Conservation (phyloP, 2,329 filamentous ascomycete species). For the Achaetomium macrosporum region DNA sequence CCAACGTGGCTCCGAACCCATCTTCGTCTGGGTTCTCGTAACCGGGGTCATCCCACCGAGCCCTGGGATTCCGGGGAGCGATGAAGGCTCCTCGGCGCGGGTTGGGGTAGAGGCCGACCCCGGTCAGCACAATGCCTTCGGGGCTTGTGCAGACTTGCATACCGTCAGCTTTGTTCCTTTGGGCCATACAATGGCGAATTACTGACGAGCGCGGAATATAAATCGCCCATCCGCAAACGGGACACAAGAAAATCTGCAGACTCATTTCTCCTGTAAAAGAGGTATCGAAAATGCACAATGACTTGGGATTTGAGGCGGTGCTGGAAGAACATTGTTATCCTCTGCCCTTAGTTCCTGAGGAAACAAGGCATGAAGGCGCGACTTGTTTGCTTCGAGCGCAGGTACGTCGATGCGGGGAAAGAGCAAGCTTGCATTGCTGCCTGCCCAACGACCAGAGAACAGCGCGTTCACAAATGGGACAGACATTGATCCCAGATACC, state of each 20-base stretch:
- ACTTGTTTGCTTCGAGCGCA: no score
- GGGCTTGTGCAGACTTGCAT: neutral
- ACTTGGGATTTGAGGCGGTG: no score
- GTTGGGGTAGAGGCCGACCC: neutral
- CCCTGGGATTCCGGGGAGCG: neutral
- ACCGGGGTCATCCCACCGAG: neutral
- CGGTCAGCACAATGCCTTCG: neutral
- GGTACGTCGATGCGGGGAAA: no score
- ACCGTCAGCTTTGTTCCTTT: neutral
- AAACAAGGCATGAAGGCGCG: no score
- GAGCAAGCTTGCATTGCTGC: no score
- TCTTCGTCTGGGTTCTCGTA: neutral
- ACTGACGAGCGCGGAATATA: neutral
- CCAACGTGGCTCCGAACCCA: neutral
- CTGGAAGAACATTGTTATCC: no score
- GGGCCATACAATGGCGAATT: neutral
- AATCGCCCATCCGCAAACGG: neutral
- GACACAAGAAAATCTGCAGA: neutral
- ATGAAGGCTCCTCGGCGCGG: neutral
- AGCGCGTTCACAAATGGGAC: no score
- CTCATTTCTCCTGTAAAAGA: neutral
- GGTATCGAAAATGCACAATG: no score
- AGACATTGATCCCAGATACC: no score
- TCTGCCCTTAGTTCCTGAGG: no score
- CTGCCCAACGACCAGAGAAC: no score